Evolutionary conservation across 140 eudicot genomes (phyloP).

Genomic region (Flaveria floridana): DNA sequence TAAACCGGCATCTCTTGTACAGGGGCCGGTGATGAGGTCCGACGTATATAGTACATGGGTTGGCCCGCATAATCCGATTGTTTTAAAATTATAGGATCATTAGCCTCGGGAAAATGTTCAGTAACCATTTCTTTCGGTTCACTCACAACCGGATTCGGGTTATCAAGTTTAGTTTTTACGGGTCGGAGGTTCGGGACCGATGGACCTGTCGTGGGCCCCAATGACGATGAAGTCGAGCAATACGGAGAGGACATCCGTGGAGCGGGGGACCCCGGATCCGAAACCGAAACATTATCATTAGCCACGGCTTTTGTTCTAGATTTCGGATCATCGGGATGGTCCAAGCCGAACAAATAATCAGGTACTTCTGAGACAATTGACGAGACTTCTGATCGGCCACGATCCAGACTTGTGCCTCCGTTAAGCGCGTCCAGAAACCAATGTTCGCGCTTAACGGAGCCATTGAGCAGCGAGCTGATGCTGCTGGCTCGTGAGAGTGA

Average conservation of each 20-base stretch:
- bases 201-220: conserved; percentile 40
- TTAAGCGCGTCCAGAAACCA: conserved; percentile 91
- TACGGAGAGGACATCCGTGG: conserved; percentile 58
- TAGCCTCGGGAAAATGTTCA: conserved; percentile 30
- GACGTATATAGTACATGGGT: conserved; percentile 45
- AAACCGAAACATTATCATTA: conserved; percentile 46
- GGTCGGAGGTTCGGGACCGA: conserved; percentile 68
- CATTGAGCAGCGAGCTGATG: conserved; percentile 76
- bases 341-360: conserved; percentile 84
- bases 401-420: conserved; percentile 59
- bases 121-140: conserved; percentile 41
- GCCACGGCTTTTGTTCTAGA: conserved; percentile 29
- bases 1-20: conserved; percentile 56
- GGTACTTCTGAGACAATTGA: conserved; percentile 85
- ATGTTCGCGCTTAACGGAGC: conserved; percentile 74
- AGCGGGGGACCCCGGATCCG: conserved; percentile 83
- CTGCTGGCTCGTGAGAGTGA: conserved; percentile 63
- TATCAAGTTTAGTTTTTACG: conserved; percentile 50
- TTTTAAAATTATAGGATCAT: conserved; percentile 33
- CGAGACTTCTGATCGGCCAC: conserved; percentile 83
- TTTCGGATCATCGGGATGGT: conserved; percentile 57
- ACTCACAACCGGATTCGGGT: conserved; percentile 33
- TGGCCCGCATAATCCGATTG: conserved; percentile 49
- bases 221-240: conserved; percentile 62
- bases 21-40: conserved; percentile 40